Conservation (phyloP, 163 green algal genomes). For the Coccomyxa subellipsoidea region DNA sequence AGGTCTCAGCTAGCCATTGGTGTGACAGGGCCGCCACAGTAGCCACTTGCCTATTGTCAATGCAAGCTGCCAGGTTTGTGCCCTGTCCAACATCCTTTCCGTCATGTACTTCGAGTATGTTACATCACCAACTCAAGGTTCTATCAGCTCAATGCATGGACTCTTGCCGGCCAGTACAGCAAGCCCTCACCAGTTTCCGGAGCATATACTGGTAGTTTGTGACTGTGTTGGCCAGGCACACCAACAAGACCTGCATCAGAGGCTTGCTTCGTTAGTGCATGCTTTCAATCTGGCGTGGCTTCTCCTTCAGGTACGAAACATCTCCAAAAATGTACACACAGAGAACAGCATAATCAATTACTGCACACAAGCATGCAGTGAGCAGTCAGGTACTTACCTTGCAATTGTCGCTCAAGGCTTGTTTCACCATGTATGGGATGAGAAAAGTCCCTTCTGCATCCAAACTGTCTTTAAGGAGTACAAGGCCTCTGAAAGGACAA, state of each 20-base stretch:
- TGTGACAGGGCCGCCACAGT: background rate
- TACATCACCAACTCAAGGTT: too few relatives aligned
- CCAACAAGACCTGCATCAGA: background rate
- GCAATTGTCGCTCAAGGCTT: background rate
- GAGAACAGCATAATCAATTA: background rate
- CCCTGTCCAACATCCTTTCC: too few relatives aligned
- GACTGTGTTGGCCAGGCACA: background rate
- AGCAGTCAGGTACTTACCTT: background rate
- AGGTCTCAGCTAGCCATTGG: background rate
- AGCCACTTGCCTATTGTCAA: background rate
- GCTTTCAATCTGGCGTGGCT: too few relatives aligned
- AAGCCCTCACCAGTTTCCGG: background rate
- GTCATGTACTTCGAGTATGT: too few relatives aligned
- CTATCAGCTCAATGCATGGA: too few relatives aligned
- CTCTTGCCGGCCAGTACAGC: too few relatives aligned
- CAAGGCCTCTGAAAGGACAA: background rate
- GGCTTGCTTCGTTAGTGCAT: too few relatives aligned
- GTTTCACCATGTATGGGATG: background rate
- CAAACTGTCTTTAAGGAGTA: background rate
- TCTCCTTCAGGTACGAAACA: background rate
- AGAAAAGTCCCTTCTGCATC: background rate
- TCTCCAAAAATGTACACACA: background rate
- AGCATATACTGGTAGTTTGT: background rate
- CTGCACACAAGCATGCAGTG: too few relatives aligned
- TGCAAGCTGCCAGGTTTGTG: background rate